Evolutionary conservation across 1,139 yeast species (phyloP), one percentile per base, ranked within the genome.

Genomic region (Yamadazyma triangularis): DNA sequence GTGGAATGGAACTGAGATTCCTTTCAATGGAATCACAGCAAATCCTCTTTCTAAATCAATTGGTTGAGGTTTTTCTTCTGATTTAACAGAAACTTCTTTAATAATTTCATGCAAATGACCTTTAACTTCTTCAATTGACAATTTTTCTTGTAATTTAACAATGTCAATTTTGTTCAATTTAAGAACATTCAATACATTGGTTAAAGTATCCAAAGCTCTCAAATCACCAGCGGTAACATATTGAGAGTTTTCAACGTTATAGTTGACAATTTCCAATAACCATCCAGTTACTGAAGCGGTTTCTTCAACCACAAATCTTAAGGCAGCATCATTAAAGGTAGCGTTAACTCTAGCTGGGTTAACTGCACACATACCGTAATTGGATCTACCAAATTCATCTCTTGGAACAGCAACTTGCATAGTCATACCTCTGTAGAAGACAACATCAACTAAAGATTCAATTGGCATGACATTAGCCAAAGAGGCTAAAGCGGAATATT

Each of bases 361-460:
- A 38, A 91, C 91, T 31, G 99, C 98, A 70, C 88, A 79, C 99
- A 91, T 91, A 72, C 98, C 97, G 55, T 91, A 91, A 71, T 93
- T 91, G 39, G 98, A 91, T 68, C 98, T 83, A 31, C 99, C 99
- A 31, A 66, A 58, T 36, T 80, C 76, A 64, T 91, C 99, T 68
- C 99, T 81, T 55, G 97, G 97, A 45, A 91, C 99, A 28, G 98
- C 98, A 44, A 91, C 98, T 73, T 91, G 98, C 98, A 91, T 91
- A 29, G 99, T 91, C 98, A 91, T 91, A 76, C 99, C 99, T 73
- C 99, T 81, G 76, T 91, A 93, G 76, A 91, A 91, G 28, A 91
- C 98, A 60, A 91, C 96, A 60, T 91, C 99, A 36, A 91, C 98
- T 50, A 91, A 74, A 8, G 95, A 84, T 68, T 93, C 98, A 52